A percentile compares a stretch with the other conserved stretches of the same genome.
Evolutionary conservation across 768 basidiomycete genomes (phyloP).

Genomic region (Panus rudis): DNA sequence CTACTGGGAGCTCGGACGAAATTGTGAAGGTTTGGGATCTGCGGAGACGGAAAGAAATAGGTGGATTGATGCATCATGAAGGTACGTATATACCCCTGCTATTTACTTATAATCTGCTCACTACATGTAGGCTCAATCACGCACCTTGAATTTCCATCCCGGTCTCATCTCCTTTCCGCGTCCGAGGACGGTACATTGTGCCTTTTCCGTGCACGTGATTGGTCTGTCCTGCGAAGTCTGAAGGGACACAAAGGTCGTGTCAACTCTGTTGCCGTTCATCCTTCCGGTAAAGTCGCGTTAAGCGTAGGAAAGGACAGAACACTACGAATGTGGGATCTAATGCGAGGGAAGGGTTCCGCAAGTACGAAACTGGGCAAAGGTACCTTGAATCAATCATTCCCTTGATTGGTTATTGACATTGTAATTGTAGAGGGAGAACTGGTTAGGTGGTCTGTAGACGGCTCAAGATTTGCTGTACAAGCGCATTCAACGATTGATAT

Average conservation of each 20-base stretch:
- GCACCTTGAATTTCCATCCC: constrained; percentile 76
- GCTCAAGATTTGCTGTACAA: constrained; percentile 76
- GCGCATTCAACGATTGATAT: constrained; percentile 70
- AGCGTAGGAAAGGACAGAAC: constrained; percentile 88
- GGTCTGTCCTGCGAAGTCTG: constrained; percentile 79
- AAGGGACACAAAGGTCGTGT: constrained; percentile 94
- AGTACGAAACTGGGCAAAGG: constrained; percentile 88
- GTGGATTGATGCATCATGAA: constrained; percentile 90
- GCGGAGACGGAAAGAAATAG: constrained; percentile 84
- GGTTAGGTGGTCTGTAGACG: constrained; percentile 82
- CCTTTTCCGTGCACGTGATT: constrained; percentile 90
- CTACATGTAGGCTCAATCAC: constrained; percentile 91
- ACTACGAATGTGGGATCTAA: constrained; percentile 97
- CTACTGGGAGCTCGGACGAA: constrained; percentile 93
- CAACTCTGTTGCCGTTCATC: constrained; percentile 87
- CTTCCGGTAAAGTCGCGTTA: constrained; percentile 84
- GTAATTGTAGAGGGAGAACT: constrained; percentile 76
- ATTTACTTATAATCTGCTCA: not conserved
- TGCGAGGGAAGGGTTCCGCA: constrained; percentile 86
- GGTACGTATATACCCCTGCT: constrained; percentile 37
- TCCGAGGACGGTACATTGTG: constrained; percentile 90
- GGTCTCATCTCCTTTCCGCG: constrained; percentile 84
- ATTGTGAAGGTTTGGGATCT: constrained; percentile 97
- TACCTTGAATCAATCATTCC: constrained; percentile 25
- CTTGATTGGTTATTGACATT: not conserved